Evolutionary conservation across 1,284 basidiomycete species (phyloP).

Genomic region (Erythrobasidium hasegawianum): DNA sequence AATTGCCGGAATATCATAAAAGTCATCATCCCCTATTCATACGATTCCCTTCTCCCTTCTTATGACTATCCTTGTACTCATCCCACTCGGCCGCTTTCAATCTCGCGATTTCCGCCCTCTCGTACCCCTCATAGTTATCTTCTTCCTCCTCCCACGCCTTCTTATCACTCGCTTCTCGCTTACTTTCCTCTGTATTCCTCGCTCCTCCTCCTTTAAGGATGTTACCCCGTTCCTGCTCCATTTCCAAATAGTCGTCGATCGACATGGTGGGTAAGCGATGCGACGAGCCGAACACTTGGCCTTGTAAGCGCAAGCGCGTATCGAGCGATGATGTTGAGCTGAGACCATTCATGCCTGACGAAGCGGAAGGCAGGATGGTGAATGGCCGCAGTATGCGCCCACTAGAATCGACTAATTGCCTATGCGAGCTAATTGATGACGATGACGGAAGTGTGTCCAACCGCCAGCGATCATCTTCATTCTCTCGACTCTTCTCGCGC

Average conservation of each 20-base stretch:
- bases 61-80: constrained; percentile 42
- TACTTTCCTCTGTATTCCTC: constrained; percentile 38
- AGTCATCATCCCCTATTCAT: constrained; percentile 23
- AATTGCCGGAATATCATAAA: neutral
- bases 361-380: constrained; percentile 74
- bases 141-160: constrained; percentile 41
- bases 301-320: constrained; percentile 62
- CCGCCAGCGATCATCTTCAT: constrained; percentile 65
- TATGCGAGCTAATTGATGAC: neutral
- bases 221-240: constrained; percentile 58
- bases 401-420: constrained; percentile 18
- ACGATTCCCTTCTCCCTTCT: constrained; percentile 45
- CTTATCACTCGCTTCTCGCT: constrained; percentile 39
- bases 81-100: constrained; percentile 42
- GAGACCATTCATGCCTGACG: neutral
- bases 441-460: constrained; percentile 56
- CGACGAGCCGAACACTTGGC: constrained; percentile 79
- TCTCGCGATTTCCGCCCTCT: constrained; percentile 36
- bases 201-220: constrained; percentile 45
- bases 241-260: constrained; percentile 88
- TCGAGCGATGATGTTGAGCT: constrained; percentile 41
- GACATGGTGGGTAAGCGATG: constrained; percentile 92
- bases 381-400: constrained; percentile 61
- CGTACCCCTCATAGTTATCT: constrained; percentile 39
- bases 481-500: constrained; percentile 44